Evolutionary conservation across 371 early-diverging fungal species (phyloP), one percentile per base, ranked within the genome.

Genomic region (Nematocida sp.): DNA sequence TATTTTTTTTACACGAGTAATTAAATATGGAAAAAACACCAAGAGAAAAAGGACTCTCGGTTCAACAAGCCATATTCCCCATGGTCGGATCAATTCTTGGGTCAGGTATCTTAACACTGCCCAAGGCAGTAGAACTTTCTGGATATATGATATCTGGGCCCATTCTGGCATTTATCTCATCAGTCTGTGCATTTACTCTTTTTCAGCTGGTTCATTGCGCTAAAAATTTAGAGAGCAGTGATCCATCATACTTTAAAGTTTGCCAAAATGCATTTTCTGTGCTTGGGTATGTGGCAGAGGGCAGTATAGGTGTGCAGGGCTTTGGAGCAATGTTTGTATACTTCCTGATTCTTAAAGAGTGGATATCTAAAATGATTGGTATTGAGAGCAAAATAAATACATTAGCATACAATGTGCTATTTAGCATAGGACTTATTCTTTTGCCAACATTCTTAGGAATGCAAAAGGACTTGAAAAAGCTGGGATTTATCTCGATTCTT

Each of bases 31-130:
- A 50, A 50, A 50, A 3, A 13, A 18, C 52, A 62, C 11, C 62
- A 72, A 81, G 47, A 50, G 72, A 82, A 44, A 62, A 40, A 56
- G 82, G 84, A 46, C 71, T 85, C 46, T 72, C 70, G 3, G 60
- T 67, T 20, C 54, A 45, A 20, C 56, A 83, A 33, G 84, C 85
- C 0, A 73, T 61, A 46, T 64, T 84, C 57, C 62, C 82, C 15
- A 71, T 87, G 83, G 56, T 85, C 25, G 75, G 82, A 23, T 84
- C 87, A 27, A 84, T 84, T 66, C 72, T 87, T 66, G 87, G 87
- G 6, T 73, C 83, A 6, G 87, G 87, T 42, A 83, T 86, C 3
- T 62, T 84, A 18, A 83, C 82, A 25, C 76, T 87, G 58, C 86
- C 86, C 0, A 13, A 15, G 54, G 76, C 85, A 45, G 84, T 87